Conservation (phyloP, 139 green algal species). For the Astrephomene gubernaculifera region DNA sequence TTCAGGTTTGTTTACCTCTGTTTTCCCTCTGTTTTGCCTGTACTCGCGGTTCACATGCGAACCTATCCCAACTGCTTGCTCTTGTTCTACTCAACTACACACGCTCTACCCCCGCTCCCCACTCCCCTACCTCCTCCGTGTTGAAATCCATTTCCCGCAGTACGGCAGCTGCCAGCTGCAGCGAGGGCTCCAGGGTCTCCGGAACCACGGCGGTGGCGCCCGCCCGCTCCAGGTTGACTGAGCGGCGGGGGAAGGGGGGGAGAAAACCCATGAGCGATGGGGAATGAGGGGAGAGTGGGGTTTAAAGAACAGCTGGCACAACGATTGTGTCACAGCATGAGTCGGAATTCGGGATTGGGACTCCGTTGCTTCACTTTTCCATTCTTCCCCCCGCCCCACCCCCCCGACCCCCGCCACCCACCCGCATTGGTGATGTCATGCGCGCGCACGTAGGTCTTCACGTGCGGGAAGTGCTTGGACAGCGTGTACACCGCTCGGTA, state of each 20-base stretch:
- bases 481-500: conserved; percentile 96
- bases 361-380: background rate
- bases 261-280: too few relatives aligned
- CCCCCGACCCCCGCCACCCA: background rate
- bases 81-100: too few relatives aligned
- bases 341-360: too few relatives aligned
- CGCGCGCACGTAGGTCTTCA: conserved; percentile 97
- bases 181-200: conserved; percentile 95
- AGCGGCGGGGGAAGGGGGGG: background rate
- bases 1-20: too few relatives aligned
- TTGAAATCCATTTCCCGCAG: conserved; percentile 87
- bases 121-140: conserved; percentile 69
- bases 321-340: too few relatives aligned
- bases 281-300: too few relatives aligned
- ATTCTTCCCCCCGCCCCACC: background rate
- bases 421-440: conserved; percentile 93
- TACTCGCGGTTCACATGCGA: too few relatives aligned
- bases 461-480: conserved; percentile 88
- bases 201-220: conserved; percentile 96
- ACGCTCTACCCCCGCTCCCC: background rate
- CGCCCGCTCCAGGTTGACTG: conserved; percentile 92
- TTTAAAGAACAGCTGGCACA: too few relatives aligned
- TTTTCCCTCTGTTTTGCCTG: too few relatives aligned
- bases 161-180: conserved; percentile 96
- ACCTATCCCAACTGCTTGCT: too few relatives aligned